A percentile compares a stretch with the other conserved stretches of the same genome.
Conservation (phyloP, 1,284 basidiomycete genomes). For the Chondrostereum purpureum region DNA sequence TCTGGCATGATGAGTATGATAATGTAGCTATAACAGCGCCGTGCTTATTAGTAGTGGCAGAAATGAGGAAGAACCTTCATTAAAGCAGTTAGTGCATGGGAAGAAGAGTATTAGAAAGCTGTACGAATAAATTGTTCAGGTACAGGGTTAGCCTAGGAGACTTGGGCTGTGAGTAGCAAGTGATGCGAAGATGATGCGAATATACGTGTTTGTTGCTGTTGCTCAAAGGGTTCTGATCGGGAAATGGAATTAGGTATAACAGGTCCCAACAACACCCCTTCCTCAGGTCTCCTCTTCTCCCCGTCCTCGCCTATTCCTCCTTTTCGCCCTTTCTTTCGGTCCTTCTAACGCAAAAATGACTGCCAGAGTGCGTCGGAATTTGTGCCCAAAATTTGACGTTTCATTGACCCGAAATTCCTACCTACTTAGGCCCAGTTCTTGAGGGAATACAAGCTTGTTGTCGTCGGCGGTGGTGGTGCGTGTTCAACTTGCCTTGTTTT, state of each 20-base stretch:
- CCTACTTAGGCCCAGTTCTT: slow-evolving; percentile 92
- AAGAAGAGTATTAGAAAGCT: too few species aligned
- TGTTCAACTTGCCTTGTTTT: background rate
- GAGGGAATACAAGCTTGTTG: slow-evolving; percentile 94
- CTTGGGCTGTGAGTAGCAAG: too few species aligned
- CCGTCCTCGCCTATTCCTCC: background rate
- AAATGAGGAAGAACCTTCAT: too few species aligned
- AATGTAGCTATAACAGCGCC: too few species aligned
- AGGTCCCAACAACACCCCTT: background rate
- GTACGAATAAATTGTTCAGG: too few species aligned
- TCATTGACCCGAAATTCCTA: too few species aligned
- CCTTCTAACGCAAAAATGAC: slow-evolving; percentile 5
- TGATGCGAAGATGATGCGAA: too few species aligned
- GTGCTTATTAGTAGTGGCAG: too few species aligned
- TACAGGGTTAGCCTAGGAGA: too few species aligned
- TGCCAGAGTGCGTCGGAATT: slow-evolving; percentile 6
- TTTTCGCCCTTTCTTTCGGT: slow-evolving; percentile 2
- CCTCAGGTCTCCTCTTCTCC: background rate
- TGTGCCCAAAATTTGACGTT: too few species aligned
- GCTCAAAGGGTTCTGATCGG: background rate
- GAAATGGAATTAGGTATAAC: background rate
- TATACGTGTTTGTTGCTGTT: background rate
- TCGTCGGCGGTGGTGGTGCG: slow-evolving; percentile 92
- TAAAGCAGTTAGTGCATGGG: too few species aligned
- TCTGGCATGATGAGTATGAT: too few species aligned